Percentiles rank a stretch among this genome's conserved stretches.
These are phyloP conservation scores for Bonia amplexicaulis DNA, from an alignment of 176 grass and related monocot species.

Conservation along the genomic window DNA sequence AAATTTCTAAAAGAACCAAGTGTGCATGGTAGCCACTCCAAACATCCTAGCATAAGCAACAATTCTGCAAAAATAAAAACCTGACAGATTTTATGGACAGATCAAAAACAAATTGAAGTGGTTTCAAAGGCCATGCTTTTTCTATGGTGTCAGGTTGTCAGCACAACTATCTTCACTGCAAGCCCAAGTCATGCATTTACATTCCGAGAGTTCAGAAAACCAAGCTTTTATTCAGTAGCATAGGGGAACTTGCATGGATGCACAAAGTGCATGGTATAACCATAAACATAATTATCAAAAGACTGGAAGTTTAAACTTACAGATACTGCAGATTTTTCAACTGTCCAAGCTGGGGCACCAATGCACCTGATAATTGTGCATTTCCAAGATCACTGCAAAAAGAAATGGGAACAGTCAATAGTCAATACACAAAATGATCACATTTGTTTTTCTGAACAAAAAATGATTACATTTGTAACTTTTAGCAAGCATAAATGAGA, in stretches of 20 bases:
- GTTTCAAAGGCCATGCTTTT: not conserved
- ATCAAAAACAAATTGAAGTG: not conserved
- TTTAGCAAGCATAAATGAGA: not conserved
- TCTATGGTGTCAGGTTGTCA: not conserved
- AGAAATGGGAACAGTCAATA: not conserved
- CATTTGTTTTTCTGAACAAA: not conserved
- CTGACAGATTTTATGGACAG: not conserved
- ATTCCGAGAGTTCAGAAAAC: not conserved
- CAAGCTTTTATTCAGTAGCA: not conserved
- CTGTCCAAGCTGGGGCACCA: conserved; percentile 64
- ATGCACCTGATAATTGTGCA: conserved; percentile 64
- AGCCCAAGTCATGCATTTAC: not conserved
- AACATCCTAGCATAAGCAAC: conserved; percentile 1
- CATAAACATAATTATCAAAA: conserved; percentile 13
- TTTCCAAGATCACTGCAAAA: conserved; percentile 81
- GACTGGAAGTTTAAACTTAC: conserved; percentile 34
- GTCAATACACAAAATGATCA: not conserved
- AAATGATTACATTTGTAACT: not conserved
- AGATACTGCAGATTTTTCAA: conserved; percentile 74
- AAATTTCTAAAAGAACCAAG: not conserved
- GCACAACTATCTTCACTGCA: not conserved
- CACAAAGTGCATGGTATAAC: conserved; percentile 2
- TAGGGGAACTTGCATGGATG: not conserved
- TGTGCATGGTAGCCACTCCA: not conserved
- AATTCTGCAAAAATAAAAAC: not conserved